phyloP scores from a whole-genome alignment of 2,329 filamentous ascomycete genomes.

The Fusarium praegraminearum region DNA sequence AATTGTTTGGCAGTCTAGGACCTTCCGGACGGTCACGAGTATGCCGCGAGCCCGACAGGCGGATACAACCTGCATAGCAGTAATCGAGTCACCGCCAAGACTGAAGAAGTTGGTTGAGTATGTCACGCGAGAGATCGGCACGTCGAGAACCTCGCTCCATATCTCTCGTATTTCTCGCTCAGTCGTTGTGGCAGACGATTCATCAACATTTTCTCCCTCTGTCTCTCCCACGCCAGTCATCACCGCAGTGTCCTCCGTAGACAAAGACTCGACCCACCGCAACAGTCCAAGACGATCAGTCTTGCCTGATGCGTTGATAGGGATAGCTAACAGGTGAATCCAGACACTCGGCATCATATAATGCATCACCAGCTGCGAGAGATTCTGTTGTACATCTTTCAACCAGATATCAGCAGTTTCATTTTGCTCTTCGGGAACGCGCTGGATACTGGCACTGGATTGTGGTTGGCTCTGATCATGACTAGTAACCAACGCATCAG shows the following conservation, averaged over 20 bases:
- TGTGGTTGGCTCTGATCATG: not conserved
- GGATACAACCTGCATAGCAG: conserved; percentile 14
- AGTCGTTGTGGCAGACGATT: not conserved
- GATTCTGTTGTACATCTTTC: conserved; percentile 3
- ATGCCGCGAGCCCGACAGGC: conserved; percentile 5
- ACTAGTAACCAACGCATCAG: not conserved
- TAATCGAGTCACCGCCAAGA: conserved; percentile 13
- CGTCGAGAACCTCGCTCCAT: conserved; percentile 1
- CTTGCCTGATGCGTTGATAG: conserved; percentile 6
- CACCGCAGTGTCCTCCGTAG: not conserved
- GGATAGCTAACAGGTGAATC: not conserved
- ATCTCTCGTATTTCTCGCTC: conserved; percentile 6
- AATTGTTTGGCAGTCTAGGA: conserved; percentile 2
- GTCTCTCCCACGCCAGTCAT: not conserved
- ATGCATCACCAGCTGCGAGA: conserved; percentile 8
- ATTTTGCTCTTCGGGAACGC: not conserved
- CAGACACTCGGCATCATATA: conserved; percentile 10
- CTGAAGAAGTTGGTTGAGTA: conserved; percentile 14
- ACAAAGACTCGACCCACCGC: conserved; percentile 1
- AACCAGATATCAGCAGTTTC: not conserved
- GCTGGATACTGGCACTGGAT: not conserved
- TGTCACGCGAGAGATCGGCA: conserved; percentile 7
- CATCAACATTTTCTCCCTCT: not conserved
- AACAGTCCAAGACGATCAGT: conserved; percentile 3
- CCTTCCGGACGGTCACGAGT: conserved; percentile 2